Base-by-base conservation (phyloP, 805 yeast genomes). In the Lipomyces orientalis region DNA sequence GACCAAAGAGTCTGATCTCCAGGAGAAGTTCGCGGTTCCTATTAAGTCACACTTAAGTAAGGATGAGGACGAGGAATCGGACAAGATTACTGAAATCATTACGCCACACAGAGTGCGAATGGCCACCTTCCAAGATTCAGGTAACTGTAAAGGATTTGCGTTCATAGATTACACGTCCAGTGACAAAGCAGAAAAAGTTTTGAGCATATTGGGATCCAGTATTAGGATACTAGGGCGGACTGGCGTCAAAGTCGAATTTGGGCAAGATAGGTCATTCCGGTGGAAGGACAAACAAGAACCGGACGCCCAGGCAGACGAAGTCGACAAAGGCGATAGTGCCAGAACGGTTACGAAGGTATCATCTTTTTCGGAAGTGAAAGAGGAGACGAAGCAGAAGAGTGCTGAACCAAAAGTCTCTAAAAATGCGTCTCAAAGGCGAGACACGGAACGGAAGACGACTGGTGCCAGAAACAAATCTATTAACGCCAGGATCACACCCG, bases 61-160 rank as follows among this genome's bases (percentile, higher is more conserved):
- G 9, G 90, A 96, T 0, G 88, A 90, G 66, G 96, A 90, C 46
- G 78, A 87, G 69, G 81, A 94, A 59, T 87, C 86, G 71, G 89
- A 87, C 73, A 97, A 91, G 70, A 93, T 93, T 82, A 89, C 89
- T 78, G 95, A 89, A 74, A 92, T 97, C 79, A 98, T 98, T 52
- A 93, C 90, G 70, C 94, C 96, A 67, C 80, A 83, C 35, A 60
- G 86, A 72, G 86, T 94, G 63, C 86, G 99, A 78, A 94, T 93
- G 96, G 98, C 98, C 2, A 93, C 99, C n/a, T 94, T 94, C 79
- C 93, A 95, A 79, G 99, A 94, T 77, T 55, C 90, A 61, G 98
- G 98, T 0, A 94, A 93, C 77, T 94, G 98, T 82, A 95, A 95
- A 79, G 98, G 98, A 1, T 94, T 94, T 81, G 93, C 97, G 0